Evolutionary conservation across 371 early-diverging fungal species (phyloP).

Genomic region (Mortierella sp.): DNA sequence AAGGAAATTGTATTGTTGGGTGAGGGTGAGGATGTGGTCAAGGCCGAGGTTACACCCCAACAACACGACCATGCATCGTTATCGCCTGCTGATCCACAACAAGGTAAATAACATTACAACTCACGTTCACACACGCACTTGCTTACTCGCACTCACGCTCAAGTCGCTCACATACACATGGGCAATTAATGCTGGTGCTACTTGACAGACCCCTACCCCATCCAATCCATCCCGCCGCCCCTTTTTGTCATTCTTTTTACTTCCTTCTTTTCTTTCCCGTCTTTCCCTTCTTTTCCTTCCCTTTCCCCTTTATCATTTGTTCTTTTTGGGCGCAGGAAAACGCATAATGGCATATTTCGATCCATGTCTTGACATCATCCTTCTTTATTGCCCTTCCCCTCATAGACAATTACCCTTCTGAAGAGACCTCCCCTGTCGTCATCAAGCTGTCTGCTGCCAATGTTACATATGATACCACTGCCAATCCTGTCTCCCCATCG

Average conservation of each 20-base stretch:
- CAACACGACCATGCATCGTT: conserved; percentile 30
- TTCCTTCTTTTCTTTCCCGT: neutral
- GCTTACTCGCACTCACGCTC: too few species aligned
- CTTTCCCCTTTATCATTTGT: neutral
- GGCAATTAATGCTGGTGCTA: neutral
- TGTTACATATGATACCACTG: neutral
- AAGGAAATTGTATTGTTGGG: neutral
- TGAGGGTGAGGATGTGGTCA: conserved; percentile 5
- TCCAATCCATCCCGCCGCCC: neutral
- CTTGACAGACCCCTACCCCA: neutral
- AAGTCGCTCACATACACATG: neutral
- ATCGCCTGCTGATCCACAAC: conserved; percentile 16
- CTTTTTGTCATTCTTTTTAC: neutral
- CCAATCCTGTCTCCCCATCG: neutral
- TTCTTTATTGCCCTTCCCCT: neutral
- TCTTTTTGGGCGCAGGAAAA: conserved; percentile 15
- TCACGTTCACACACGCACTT: neutral
- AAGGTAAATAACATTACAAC: conserved; percentile 20
- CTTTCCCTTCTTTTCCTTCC: neutral
- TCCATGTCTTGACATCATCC: neutral
- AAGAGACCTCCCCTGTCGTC: neutral
- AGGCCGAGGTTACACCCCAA: conserved; percentile 32
- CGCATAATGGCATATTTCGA: conserved; percentile 3
- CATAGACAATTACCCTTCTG: neutral
- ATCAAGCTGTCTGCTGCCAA: neutral